Evolutionary conservation across 768 basidiomycete genomes (phyloP), one percentile per base, ranked within the genome.

Genomic region (Tulasnella sp.): DNA sequence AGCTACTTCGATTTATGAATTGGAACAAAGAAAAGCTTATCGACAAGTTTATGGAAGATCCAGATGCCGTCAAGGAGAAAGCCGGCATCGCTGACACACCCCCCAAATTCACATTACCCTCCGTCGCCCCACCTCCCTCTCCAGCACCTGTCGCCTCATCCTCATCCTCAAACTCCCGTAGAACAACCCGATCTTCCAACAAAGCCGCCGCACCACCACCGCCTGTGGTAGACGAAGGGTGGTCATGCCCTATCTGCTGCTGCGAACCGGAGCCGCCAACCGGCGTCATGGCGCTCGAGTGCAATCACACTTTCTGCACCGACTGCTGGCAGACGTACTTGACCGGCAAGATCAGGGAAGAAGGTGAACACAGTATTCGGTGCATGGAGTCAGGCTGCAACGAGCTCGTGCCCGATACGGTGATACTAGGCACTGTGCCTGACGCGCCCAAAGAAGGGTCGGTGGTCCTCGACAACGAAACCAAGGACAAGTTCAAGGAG

Each of bases 21-120:
- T 99, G 98, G 98, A 99, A 99, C 87, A 94, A 94, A 83, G 98
- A 99, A 83, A 91, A 92, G 77, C 88, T 99, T 29, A 94, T 95
- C 81, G 97, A 99, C 85, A 93, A 94, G 83, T 99, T 94, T 85
- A 98, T 98, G 95, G 97, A 98, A 81, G 93, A 95, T 79, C 89
- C 94, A 0, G 87, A 90, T 26, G 85, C 86, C 10, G 88, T 96
- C 20, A 89, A 91, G 39, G 87, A 89, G 37, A 88, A 89, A 9
- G 95, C 96, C 0, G 98, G 97, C 4, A 87, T 93, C 80, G 61
- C 79, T 26, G 74, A 78, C 44, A 67, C 77, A 44, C 46, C 77
- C 11, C 70, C 61, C 77, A 26, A 77, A 73, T 40, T 74, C 72
- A 51, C 77, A 78, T 69, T 40, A 70, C 88, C 81, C 80, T 1